Evolutionary conservation across 345 rosid genomes (phyloP), one percentile per base, ranked within the genome.

Genomic region (Jatropha curcas): DNA sequence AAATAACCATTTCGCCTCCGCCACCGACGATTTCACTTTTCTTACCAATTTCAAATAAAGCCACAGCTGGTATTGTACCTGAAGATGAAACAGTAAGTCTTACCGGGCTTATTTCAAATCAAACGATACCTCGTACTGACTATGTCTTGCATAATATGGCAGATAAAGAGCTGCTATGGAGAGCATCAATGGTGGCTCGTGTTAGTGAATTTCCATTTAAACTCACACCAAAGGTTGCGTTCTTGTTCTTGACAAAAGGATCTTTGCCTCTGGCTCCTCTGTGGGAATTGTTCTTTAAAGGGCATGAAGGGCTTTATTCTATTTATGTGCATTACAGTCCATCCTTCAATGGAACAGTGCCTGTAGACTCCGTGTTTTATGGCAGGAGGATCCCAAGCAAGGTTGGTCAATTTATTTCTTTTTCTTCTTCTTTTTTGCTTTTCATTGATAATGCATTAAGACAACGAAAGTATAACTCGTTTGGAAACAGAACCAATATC

Each of bases 271-370:
- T 76, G 6, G 67, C 75, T 76, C 71, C 79, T 19, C 22, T 76
- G 64, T 76, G 79, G 79, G 76, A 76, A 1, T 7, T 65, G 61
- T 76, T 76, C 68, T 76, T 76, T 46, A 76, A 30, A 58, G 80
- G 80, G 1, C 67, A 76, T 71, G 34, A 65, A 50, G 75, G 76
- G 19, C 39, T 65, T 1, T 76, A 28, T 27, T 70, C 80, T 4
- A 66, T 71, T 25, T 76, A 71, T 25, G 66, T 71, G 9, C 80
- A 77, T 50, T 25, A 61, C 3, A 25, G 51, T 35, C 80, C 80
- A 2, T 46, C 68, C 2, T 71, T 35, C 56, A 77, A 71, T 56
- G 75, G 60, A 8, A 45, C 71, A 25, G 34, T 56, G 22, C 67
- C 71, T 12, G 14, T 27, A 7, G 20, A 48, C 58, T 71, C 72